Evolutionary conservation across 2,329 filamentous ascomycete species (phyloP).

Genomic region (Knufia petricola): DNA sequence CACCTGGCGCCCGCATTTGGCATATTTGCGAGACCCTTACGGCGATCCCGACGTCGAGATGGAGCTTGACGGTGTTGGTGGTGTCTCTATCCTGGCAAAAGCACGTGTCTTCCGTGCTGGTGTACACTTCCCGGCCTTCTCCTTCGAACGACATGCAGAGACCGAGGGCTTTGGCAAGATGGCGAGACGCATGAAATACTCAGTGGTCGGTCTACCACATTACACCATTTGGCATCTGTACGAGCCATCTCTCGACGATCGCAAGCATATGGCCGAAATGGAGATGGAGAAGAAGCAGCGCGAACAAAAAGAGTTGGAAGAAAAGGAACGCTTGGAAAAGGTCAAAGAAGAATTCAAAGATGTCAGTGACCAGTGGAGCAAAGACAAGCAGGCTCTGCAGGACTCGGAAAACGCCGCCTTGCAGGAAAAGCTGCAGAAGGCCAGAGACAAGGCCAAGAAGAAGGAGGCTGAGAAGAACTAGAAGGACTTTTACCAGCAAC

Average conservation of each 20-base stretch:
- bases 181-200: conserved; percentile 92
- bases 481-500: conserved; percentile 8
- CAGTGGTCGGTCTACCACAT: conserved; percentile 88
- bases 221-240: conserved; percentile 99
- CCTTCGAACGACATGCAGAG: conserved; percentile 96
- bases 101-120: conserved; percentile 89
- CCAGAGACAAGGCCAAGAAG: conserved; percentile 12
- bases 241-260: conserved; percentile 95
- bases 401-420: conserved; percentile 54
- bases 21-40: conserved; percentile 91
- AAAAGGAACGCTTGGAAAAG: conserved; percentile 63
- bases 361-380: conserved; percentile 71
- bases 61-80: conserved; percentile 69
- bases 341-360: conserved; percentile 74
- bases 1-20: conserved; percentile 93
- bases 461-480: conserved; percentile 8
- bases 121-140: conserved; percentile 96
- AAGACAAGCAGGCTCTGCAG: conserved; percentile 73
- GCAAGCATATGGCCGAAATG: conserved; percentile 98
- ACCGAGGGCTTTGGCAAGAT: conserved; percentile 99
- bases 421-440: conserved; percentile 33
- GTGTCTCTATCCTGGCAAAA: conserved; percentile 94
- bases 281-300: conserved; percentile 71
- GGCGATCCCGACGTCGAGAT: conserved; percentile 99
- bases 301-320: conserved; percentile 69